Percentiles rank a stretch among this genome's conserved stretches.
phyloP scores from a whole-genome alignment of 176 grass and related monocot genomes.

The Bromus sterilis region DNA sequence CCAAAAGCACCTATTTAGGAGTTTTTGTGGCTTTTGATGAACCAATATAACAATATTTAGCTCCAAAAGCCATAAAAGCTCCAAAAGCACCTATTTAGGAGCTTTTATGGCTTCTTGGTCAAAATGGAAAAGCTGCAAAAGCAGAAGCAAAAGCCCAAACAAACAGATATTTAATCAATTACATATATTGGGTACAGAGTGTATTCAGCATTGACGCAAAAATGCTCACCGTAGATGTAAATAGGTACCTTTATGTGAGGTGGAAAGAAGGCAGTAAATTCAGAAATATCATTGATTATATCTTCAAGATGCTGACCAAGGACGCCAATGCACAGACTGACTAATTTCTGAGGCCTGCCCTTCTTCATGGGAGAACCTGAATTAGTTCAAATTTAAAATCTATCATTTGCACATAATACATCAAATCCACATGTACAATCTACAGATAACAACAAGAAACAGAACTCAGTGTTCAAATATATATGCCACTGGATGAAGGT shows the following conservation, averaged over 20 bases:
- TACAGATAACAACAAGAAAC: background rate
- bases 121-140: no score
- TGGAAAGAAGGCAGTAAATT: slow-evolving; percentile 62
- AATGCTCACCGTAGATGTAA: background rate
- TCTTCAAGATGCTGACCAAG: slow-evolving; percentile 90
- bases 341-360: slow-evolving; percentile 54
- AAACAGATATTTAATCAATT: background rate
- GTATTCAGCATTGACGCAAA: background rate
- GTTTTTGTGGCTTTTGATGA: no score
- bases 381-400: slow-evolving; percentile 15
- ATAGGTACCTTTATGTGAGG: slow-evolving; percentile 81
- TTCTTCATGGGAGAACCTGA: slow-evolving; percentile 65
- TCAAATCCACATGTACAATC: background rate
- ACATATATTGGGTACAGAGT: background rate
- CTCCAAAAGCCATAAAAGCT: no score
- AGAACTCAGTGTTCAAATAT: background rate
- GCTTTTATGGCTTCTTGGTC: no score
- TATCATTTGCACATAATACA: background rate
- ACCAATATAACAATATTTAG: no score
- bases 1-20: no score
- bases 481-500: background rate
- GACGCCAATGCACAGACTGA: slow-evolving; percentile 79
- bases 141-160: no score
- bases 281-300: slow-evolving; percentile 68
- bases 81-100: no score